A percentile compares a stretch with the other conserved stretches of the same genome.
phyloP scores from a whole-genome alignment of 2,329 filamentous ascomycete genomes.

The Tolypocladium amazonense region DNA sequence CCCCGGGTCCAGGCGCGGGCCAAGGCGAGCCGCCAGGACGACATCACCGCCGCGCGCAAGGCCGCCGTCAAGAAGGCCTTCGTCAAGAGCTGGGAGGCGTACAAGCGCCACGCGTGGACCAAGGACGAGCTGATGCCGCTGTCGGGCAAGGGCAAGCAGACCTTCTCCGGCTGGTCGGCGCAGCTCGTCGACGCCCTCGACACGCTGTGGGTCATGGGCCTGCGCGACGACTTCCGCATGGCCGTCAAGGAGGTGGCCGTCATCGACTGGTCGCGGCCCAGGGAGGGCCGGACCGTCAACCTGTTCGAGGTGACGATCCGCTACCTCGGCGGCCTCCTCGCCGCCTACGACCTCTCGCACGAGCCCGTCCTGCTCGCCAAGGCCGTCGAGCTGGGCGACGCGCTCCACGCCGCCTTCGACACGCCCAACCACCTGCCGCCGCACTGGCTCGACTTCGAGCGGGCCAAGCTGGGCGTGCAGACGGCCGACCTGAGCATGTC shows the following conservation, averaged over 20 bases:
- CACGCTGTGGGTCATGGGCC: slow-evolving; percentile 48
- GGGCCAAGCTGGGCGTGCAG: slow-evolving; percentile 27
- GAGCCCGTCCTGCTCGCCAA: slow-evolving; percentile 37
- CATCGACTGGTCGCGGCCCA: slow-evolving; percentile 44
- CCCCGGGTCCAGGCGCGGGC: slow-evolving; percentile 31
- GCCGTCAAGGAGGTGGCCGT: slow-evolving; percentile 36
- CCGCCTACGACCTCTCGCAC: slow-evolving; percentile 40
- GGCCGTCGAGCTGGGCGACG: slow-evolving; percentile 40
- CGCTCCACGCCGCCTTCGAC: slow-evolving; percentile 43
- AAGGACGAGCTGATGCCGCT: slow-evolving; percentile 44
- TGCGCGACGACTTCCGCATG: slow-evolving; percentile 42
- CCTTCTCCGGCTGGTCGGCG: slow-evolving; percentile 45
- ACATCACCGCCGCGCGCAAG: slow-evolving; percentile 21
- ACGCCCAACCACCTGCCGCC: slow-evolving; percentile 42
- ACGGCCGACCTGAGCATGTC: slow-evolving; percentile 24
- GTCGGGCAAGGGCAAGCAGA: slow-evolving; percentile 32
- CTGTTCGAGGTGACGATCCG: slow-evolving; percentile 54
- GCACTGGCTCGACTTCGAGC: slow-evolving; percentile 32
- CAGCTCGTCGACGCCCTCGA: slow-evolving; percentile 50
- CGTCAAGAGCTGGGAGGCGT: slow-evolving; percentile 37
- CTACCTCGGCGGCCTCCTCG: slow-evolving; percentile 40
- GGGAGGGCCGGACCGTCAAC: slow-evolving; percentile 32
- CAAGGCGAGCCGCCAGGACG: slow-evolving; percentile 25
- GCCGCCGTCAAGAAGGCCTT: slow-evolving; percentile 28
- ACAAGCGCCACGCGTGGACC: slow-evolving; percentile 44